Conservation (phyloP, 2,329 filamentous ascomycete genomes). For the Sordariomycetes sp. region DNA sequence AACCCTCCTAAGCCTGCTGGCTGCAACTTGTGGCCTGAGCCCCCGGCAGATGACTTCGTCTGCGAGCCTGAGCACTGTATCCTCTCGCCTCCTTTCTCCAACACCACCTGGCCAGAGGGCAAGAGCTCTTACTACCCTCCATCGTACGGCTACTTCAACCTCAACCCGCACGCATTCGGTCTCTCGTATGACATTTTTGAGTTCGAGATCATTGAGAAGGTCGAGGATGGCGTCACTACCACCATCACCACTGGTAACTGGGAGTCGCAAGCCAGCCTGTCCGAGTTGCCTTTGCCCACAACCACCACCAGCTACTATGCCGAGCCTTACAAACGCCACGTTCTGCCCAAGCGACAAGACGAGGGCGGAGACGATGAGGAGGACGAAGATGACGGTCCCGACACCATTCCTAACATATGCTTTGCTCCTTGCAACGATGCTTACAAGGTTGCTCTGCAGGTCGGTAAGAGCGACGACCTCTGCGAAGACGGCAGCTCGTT, state of each 20-base stretch:
- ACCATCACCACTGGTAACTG: slow-evolving; percentile 48
- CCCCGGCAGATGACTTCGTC: slow-evolving; percentile 34
- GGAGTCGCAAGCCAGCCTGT: slow-evolving; percentile 39
- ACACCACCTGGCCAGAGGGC: slow-evolving; percentile 32
- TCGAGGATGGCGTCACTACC: slow-evolving; percentile 23
- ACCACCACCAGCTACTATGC: neutral
- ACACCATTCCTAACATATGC: slow-evolving; percentile 41
- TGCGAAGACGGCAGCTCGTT: slow-evolving; percentile 37
- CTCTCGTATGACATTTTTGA: slow-evolving; percentile 54
- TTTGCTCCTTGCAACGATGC: slow-evolving; percentile 43
- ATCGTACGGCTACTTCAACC: slow-evolving; percentile 48
- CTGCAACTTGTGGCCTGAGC: slow-evolving; percentile 42
- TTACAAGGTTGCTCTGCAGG: slow-evolving; percentile 30
- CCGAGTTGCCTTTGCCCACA: slow-evolving; percentile 17
- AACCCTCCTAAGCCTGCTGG: slow-evolving; percentile 35
- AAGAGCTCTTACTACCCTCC: slow-evolving; percentile 42
- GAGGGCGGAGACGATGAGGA: too few species aligned
- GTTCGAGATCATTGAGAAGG: slow-evolving; percentile 25
- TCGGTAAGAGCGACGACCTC: slow-evolving; percentile 37
- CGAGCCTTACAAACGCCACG: slow-evolving; percentile 2
- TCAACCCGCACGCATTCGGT: slow-evolving; percentile 53
- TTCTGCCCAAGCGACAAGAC: slow-evolving; percentile 29
- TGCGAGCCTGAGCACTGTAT: slow-evolving; percentile 38
- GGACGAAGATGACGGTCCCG: too few species aligned
- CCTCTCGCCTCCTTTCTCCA: slow-evolving; percentile 23